Base-by-base conservation (phyloP, 768 basidiomycete species). In the Pisolithus tinctorius region DNA sequence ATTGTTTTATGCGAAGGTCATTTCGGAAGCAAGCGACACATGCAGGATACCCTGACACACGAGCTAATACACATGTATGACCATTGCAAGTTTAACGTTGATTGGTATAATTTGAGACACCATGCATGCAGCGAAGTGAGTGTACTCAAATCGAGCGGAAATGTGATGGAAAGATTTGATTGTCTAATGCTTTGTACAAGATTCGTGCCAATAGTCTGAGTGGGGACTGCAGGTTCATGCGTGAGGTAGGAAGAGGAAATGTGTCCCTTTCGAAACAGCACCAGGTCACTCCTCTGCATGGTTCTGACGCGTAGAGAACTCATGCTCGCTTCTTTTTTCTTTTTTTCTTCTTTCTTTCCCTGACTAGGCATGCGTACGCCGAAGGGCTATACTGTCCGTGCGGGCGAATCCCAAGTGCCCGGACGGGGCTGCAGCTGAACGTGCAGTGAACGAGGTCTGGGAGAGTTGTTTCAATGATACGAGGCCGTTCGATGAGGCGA, bases 31-130 rank as follows among this genome's bases (percentile, higher is more conserved):
- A 85, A 90, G 63, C 79, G 77, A 34, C 93, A 96, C 59, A 86
- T 94, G 87, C 93, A 98, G 68, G 82, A 91, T 61, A 95, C 94
- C 29, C 72, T 99, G 31, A 79, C 88, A 20, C 96, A 99, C 62
- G 96, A 99, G 65, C 79, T 98, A 43, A 70, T 98, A 25, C 96
- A 98, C 63, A 84, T 93, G 79, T 98, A 89, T 64, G 96, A 99
- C 67, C 89, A 95, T 55, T 88, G 90, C 69, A 83, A 83, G 67
- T 98, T 98, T 73, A 89, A 92, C 55, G 88, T 96, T 1, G 83
- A 96, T 66, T 96, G 91, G 93, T 69, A 67, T 44, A 88, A 98
- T 68, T 64, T 98, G 50, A 73, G 92, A 52, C 93, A 96, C 72
- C 93, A 96, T 64, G 96, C 95, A 3, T 99, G 96, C 66, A 93